Percentiles rank a stretch among this genome's conserved stretches.
Conservation (phyloP, 495 filamentous ascomycete species). For the Aspergillus panamensis region DNA sequence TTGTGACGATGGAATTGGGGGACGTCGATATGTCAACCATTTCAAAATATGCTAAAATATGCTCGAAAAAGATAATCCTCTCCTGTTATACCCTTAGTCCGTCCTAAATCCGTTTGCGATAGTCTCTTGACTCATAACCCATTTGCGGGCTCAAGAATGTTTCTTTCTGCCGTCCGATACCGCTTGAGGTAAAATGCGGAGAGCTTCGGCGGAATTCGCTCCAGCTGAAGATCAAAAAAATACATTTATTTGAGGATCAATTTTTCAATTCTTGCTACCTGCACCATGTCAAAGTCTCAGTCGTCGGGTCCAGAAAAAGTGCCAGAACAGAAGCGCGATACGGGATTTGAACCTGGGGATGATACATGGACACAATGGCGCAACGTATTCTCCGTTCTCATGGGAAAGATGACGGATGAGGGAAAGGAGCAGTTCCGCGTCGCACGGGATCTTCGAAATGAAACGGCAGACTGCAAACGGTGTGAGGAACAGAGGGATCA, state of each 20-base stretch:
- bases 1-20: constrained; percentile 18
- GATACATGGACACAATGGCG: constrained; percentile 66
- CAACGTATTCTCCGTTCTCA: constrained; percentile 74
- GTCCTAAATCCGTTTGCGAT: neutral
- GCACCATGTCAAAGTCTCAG: constrained; percentile 37
- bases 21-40: neutral
- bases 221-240: constrained; percentile 5
- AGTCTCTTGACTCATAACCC: constrained; percentile 10
- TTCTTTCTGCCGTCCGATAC: constrained; percentile 33
- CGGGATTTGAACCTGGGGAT: constrained; percentile 51
- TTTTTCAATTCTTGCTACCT: constrained; percentile 2
- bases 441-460: constrained; percentile 61
- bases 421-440: constrained; percentile 68
- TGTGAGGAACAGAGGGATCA: constrained; percentile 79
- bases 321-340: constrained; percentile 30
- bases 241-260: neutral
- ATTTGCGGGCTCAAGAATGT: constrained; percentile 1
- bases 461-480: constrained; percentile 65
- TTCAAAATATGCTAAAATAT: neutral
- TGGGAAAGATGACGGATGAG: constrained; percentile 63
- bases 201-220: constrained; percentile 25
- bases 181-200: constrained; percentile 29
- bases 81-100: neutral
- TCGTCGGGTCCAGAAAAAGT: constrained; percentile 21
- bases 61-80: neutral